A percentile compares a stretch with the other conserved stretches of the same genome.
Conservation (phyloP, 768 basidiomycete species). For the Mycena epipterygia region DNA sequence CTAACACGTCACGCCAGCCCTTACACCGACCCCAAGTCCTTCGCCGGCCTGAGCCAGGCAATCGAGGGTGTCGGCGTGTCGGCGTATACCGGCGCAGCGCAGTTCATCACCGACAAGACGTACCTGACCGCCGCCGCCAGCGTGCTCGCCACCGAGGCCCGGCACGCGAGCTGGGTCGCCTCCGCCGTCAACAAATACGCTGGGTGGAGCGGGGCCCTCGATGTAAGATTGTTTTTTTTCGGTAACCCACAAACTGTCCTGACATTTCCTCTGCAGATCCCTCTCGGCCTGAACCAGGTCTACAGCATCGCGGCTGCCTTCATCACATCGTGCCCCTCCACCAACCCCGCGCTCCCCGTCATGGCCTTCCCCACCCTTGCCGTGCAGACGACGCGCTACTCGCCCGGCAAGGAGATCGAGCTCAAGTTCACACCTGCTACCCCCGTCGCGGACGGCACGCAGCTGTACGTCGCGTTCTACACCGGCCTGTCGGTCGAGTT, state of each 20-base stretch:
- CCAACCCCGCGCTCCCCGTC: slow-evolving; percentile 66
- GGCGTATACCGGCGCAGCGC: slow-evolving; percentile 70
- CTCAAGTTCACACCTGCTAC: slow-evolving; percentile 32
- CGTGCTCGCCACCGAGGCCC: slow-evolving; percentile 71
- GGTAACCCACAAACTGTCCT: slow-evolving; percentile 36
- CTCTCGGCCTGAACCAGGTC: slow-evolving; percentile 48
- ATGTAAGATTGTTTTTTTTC: slow-evolving; percentile 47
- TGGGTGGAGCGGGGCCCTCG: slow-evolving; percentile 67
- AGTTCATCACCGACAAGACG: slow-evolving; percentile 58
- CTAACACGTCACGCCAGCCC: slow-evolving; percentile 49
- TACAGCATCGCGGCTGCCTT: slow-evolving; percentile 59
- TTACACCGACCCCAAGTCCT: slow-evolving; percentile 62
- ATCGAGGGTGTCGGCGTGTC: slow-evolving; percentile 68
- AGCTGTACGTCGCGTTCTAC: slow-evolving; percentile 57
- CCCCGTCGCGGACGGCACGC: slow-evolving; percentile 41
- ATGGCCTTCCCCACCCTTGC: slow-evolving; percentile 66
- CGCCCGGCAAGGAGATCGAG: slow-evolving; percentile 41
- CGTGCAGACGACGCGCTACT: slow-evolving; percentile 40
- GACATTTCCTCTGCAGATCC: slow-evolving; percentile 42
- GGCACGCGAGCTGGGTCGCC: slow-evolving; percentile 70
- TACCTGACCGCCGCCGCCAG: slow-evolving; percentile 68
- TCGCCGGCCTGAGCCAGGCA: slow-evolving; percentile 63
- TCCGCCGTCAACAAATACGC: slow-evolving; percentile 56
- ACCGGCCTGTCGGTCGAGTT: slow-evolving; percentile 56
- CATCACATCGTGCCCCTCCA: slow-evolving; percentile 66